Percentiles rank a stretch among this genome's conserved stretches.
phyloP scores from a whole-genome alignment of 331 rosid genomes.

The Quercus phellos region DNA sequence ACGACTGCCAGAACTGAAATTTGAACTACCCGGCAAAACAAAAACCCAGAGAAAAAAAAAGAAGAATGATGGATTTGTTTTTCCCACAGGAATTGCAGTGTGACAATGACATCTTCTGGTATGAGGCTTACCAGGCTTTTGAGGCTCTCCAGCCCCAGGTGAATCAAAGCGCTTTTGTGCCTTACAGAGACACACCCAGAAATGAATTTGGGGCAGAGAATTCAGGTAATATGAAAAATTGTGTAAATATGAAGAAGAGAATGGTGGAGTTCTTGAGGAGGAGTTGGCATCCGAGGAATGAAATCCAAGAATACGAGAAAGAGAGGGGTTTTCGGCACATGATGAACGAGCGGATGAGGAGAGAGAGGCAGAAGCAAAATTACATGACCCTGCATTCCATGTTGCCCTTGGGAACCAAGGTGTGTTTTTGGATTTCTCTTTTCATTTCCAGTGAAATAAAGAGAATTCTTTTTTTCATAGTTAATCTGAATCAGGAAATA shows the following conservation, averaged over 20 bases:
- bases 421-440: background rate
- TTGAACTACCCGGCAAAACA: conserved; percentile 4
- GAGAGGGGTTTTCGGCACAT: conserved; percentile 56
- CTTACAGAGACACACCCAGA: conserved; percentile 30
- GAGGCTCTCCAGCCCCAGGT: conserved; percentile 5
- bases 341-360: conserved; percentile 72
- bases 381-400: conserved; percentile 53
- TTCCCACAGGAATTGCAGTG: conserved; percentile 37
- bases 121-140: conserved; percentile 13
- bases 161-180: conserved; percentile 43
- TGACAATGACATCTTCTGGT: conserved; percentile 40
- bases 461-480: too few relatives aligned
- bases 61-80: conserved; percentile 29
- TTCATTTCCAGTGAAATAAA: too few relatives aligned
- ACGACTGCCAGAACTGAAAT: background rate
- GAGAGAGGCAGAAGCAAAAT: conserved; percentile 59
- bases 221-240: background rate
- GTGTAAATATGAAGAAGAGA: conserved; percentile 32
- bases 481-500: too few relatives aligned
- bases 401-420: conserved; percentile 70
- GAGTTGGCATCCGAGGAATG: background rate
- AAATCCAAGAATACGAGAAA: conserved; percentile 21
- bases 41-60: background rate
- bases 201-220: background rate
- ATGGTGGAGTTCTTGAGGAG: conserved; percentile 40